Evolutionary conservation across 805 yeast species (phyloP), one percentile per base, ranked within the genome.

Genomic region (Kuraishia borneana): DNA sequence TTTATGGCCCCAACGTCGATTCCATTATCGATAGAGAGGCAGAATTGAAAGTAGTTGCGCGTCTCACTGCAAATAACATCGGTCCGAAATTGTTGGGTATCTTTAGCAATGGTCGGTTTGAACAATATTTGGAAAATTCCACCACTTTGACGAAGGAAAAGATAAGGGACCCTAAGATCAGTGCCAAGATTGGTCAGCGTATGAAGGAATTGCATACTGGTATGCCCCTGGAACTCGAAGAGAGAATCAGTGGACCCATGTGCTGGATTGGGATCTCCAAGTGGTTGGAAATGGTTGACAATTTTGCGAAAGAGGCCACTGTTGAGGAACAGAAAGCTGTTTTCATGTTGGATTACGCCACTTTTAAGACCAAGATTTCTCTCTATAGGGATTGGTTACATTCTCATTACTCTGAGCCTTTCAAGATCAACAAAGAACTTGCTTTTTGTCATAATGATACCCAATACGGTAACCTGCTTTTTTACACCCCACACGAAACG

Each of bases 381-480:
- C 53, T 49, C 32, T 89, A 88, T 54, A 64, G 66, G 35, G 53
- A 61, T 5, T 84, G 88, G 87, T 56, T 92, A 14, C 64, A 62
- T 25, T 45, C 45, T 5, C 59, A 68, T 39, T 73, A 78, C 45
- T 68, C 68, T 18, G 56, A 54, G 16, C 40, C 35, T 16, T 56
- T 54, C 7, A 53, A 52, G 16, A 54, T 75, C 25, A 56, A 62
- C 32, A 60, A 64, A 10, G 62, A 67, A 35, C 63, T 83, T 40
- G 85, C 73, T 10, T 92, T 92, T 51, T 85, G 96, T 46, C 98
- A 92, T 57, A 92, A 92, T 50, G 98, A 89, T 56, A 82, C 97
- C 1, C 98, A 92, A 55, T 89, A 92, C 53, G 98, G 98, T 22
- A 92, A 92, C 50, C 65, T 92, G 41, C 63, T 92, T 36, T 72